These are phyloP conservation scores for Boletus sp. DNA, from an alignment of 1,284 basidiomycete species.

Conservation along the genomic window DNA sequence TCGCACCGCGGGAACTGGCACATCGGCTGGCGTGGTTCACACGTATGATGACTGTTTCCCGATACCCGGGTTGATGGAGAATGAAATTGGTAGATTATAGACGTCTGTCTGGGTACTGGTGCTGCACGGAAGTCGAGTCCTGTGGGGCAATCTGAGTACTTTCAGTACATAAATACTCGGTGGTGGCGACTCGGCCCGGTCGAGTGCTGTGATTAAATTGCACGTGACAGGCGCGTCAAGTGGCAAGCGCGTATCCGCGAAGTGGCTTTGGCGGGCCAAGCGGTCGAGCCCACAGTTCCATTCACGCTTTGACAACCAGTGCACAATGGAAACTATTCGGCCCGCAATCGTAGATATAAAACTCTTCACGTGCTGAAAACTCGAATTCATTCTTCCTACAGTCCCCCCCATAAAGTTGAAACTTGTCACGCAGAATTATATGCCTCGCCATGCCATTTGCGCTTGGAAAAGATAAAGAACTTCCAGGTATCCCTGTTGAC, in stretches of 20 bases:
- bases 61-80: background rate
- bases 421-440: background rate
- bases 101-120: background rate
- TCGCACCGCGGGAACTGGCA: no score
- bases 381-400: background rate
- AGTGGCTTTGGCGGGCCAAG: background rate
- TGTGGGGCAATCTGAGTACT: background rate
- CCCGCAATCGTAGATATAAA: slow-evolving; percentile 12
- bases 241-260: background rate
- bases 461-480: slow-evolving; percentile 16
- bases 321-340: slow-evolving; percentile 5
- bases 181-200: background rate
- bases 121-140: background rate
- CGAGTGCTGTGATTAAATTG: background rate
- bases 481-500: slow-evolving; percentile 21
- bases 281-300: background rate
- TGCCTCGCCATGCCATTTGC: slow-evolving; percentile 9
- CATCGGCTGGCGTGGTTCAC: background rate
- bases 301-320: slow-evolving; percentile 7
- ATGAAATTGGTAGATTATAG: background rate
- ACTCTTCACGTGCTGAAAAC: background rate
- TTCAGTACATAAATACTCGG: no score
- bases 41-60: background rate
- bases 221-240: slow-evolving; percentile 20
- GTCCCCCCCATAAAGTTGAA: background rate